Base-by-base conservation (phyloP, 345 rosid species). In the Dipteronia sinensis region DNA sequence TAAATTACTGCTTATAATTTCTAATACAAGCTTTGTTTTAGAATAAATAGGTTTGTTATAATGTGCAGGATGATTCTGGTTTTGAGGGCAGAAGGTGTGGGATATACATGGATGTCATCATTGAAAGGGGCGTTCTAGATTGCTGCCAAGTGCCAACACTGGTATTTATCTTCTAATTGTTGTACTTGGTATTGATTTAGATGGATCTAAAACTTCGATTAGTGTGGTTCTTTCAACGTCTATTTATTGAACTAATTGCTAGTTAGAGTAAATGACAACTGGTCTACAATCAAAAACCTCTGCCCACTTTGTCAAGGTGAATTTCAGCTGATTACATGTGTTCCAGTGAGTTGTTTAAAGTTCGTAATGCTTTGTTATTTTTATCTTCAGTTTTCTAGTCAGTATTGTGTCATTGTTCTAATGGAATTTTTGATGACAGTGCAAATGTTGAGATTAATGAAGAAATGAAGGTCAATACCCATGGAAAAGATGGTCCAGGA, bases 301-400 rank as follows among this genome's bases (percentile, higher is more conserved):
- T 96, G 99, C 83, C 98, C 99, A 20, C 97, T 96, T 23, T 96
- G 99, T 87, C 99, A 96, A 81, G 89, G 87, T 81, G 99, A 92
- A 86, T 96, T 96, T 88, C 98, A 94, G 80, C 75, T 89, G 81
- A 96, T 96, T 80, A 94, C 99, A 63, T 96, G 99, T 83, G 95
- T 96, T 79, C 97, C 98, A 17, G 98, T 96, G 89, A 89, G 99
- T 82, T 69, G 71, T 80, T 44, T 34, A 42, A 25, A 51, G 29
- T 1, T 69, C 42, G 25, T 72, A 53, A 38, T 58, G 67, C 67
- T 3, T 76, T 27, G 1, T n/a, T n/a, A 49, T 42, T 63, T 31
- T 42, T 29, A 20, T 70, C 42, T 63, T 16, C 31, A 25, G 22
- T 62, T 55, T 61, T 11, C 40, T 63, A 9, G 19, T 34, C 47